Evolutionary conservation across 345 rosid species (phyloP), one percentile per base, ranked within the genome.

Genomic region (Microthlaspi erraticum): DNA sequence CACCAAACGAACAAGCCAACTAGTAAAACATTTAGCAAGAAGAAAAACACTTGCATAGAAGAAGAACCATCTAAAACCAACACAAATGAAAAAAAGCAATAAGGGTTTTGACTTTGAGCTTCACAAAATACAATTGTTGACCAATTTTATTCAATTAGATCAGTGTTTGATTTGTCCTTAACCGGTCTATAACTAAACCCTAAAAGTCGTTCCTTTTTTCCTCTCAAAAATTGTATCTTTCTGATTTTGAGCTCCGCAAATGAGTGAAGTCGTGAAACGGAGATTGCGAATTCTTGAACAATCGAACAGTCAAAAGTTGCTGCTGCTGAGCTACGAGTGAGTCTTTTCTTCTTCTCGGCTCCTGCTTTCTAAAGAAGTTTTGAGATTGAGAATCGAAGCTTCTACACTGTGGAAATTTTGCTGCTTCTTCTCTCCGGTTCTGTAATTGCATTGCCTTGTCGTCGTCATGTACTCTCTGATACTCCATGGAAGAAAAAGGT

Each of bases 381-480:
- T 67, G 64, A 0, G 29, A 19, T 7, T 37, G 68, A 8, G n/a
- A n/a, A 20, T 20, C 26, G 26, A 20, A 20, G 26, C 26, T 20
- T 20, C 26, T 20, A 20, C 26, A 20, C 26, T 20, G 26, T n/a
- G n/a, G n/a, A 2, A 20, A n/a, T n/a, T n/a, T n/a, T n/a, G n/a
- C n/a, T n/a, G n/a, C n/a, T n/a, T n/a, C n/a, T n/a, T n/a, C n/a
- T n/a, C n/a, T n/a, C n/a, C n/a, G n/a, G n/a, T n/a, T n/a, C n/a
- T n/a, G 33, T 31, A 31, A n/a, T 44, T 8, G 20, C 59, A 7
- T 13, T 52, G 57, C 38, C 6, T 31, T 64, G n/a, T 4, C 6
- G n/a, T n/a, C 14, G n/a, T 20, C 26, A 56, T 67, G 62, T 18
- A 4, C 31, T 67, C 62, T 67, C 34, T 43, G 64, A 68, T 56